These are phyloP conservation scores for Blepharisma undulans DNA, from an alignment of 169 alveolate species.

Conservation along the genomic window DNA sequence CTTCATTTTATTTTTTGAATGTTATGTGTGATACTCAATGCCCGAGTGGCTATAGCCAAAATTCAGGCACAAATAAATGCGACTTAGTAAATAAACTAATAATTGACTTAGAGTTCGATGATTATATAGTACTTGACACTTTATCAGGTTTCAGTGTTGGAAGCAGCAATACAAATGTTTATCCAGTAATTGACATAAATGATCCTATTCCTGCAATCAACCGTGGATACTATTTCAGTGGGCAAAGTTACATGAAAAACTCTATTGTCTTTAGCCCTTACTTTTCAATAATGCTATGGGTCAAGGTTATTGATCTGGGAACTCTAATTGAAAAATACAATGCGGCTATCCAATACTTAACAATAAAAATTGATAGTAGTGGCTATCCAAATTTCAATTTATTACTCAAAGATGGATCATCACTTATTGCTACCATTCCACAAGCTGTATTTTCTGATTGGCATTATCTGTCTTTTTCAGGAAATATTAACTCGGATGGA, in stretches of 20 bases:
- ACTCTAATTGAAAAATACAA: not conserved
- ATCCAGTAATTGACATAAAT: not conserved
- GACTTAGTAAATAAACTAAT: not conserved
- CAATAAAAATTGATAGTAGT: not conserved
- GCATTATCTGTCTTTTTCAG: no score
- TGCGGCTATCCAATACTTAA: not conserved
- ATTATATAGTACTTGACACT: not conserved
- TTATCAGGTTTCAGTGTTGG: not conserved
- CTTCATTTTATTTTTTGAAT: not conserved
- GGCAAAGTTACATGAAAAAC: not conserved
- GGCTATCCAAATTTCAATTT: no score
- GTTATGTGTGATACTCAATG: not conserved
- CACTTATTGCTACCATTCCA: no score
- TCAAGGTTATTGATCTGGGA: not conserved
- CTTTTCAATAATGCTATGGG: not conserved
- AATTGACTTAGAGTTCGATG: not conserved
- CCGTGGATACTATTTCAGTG: constrained; percentile 9
- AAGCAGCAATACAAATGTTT: not conserved
- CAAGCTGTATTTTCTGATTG: no score
- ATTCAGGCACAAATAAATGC: not conserved
- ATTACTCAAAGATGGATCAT: no score
- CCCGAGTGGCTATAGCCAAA: constrained; percentile 7
- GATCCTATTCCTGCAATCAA: not conserved
- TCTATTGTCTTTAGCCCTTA: not conserved
- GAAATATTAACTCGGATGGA: no score